A percentile compares a stretch with the other conserved stretches of the same genome.
Conservation (phyloP, 1,139 yeast species). For the Saccharomyces pastorianus region DNA sequence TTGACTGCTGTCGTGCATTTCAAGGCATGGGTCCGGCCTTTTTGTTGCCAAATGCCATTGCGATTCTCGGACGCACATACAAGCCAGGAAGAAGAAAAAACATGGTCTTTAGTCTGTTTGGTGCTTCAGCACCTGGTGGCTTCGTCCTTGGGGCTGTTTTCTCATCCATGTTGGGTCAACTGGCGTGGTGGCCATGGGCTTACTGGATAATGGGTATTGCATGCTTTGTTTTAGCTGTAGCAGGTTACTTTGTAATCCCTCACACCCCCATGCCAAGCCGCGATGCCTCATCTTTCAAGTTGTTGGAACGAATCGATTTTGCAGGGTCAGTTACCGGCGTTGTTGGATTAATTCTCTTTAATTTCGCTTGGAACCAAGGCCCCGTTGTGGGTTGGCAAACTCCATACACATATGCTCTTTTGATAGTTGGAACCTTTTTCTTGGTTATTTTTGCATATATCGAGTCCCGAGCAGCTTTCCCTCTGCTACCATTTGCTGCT, state of each 20-base stretch:
- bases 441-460: conserved; percentile 35
- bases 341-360: conserved; percentile 42
- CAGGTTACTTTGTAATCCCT: conserved; percentile 34
- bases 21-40: conserved; percentile 59
- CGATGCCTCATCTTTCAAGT: background rate
- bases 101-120: conserved; percentile 41
- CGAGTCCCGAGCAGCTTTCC: conserved; percentile 36
- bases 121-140: conserved; percentile 46
- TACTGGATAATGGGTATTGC: conserved; percentile 38
- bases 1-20: conserved; percentile 45
- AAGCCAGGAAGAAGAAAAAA: conserved; percentile 37
- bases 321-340: conserved; percentile 43
- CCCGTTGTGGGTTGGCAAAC: conserved; percentile 51
- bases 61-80: conserved; percentile 42
- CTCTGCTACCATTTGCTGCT: conserved; percentile 41
- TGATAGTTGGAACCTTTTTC: conserved; percentile 41
- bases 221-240: conserved; percentile 27
- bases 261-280: conserved; percentile 1
- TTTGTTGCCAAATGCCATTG: conserved; percentile 49
- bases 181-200: conserved; percentile 44
- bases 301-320: conserved; percentile 13
- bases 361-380: conserved; percentile 56
- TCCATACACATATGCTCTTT: conserved; percentile 42
- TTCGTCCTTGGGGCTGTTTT: conserved; percentile 40
- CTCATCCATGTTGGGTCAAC: conserved; percentile 39